Base-by-base conservation (phyloP, 1,284 basidiomycete species). In the Moesziomyces parantarcticus region DNA sequence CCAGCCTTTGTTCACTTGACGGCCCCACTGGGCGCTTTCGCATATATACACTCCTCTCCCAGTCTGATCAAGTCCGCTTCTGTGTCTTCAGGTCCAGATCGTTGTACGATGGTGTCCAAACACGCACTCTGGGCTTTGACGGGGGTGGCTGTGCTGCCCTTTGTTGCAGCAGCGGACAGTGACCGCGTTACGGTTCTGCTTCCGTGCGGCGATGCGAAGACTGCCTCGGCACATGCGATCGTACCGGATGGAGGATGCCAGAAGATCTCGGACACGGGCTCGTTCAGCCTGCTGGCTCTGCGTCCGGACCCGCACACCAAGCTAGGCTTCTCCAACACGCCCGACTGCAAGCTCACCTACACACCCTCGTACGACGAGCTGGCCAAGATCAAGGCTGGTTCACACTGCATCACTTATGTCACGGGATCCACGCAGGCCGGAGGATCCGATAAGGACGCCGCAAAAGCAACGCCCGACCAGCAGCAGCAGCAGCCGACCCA, bases 271-370 rank as follows among this genome's bases (percentile, higher is more conserved):
- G 18, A 42, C 23, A 46, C 18, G 32, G 64, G 64, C 32, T 52
- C 64, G 2, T 67, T 67, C 36, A 45, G n/a, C 45, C 34, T 67
- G 32, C 8, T 18, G 18, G 3, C 36, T 53, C 11, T 45, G 45
- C 5, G 14, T 1, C 0, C 20, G 9, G 32, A 46, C 0, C 2
- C 25, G 6, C n/a, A 16, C 21, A 26, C 42, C 46, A 11, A 36
- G 22, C 16, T 67, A 14, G 64, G 52, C 18, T 67, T 67, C 46
- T 57, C 53, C 0, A 7, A 49, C 9, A 60, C 58, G 11, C 23
- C 50, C 2, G 58, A 67, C 25, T 67, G 64, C 49, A 39, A 40
- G 18, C 11, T 18, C 9, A 60, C 64, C n/a, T 67, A 52, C 49
- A 42, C 58, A 0, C 46, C 64, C 5, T 11, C 10, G 3, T 6